Evolutionary conservation across 768 basidiomycete genomes (phyloP).

Genomic region (Cyclocybe cylindracea): DNA sequence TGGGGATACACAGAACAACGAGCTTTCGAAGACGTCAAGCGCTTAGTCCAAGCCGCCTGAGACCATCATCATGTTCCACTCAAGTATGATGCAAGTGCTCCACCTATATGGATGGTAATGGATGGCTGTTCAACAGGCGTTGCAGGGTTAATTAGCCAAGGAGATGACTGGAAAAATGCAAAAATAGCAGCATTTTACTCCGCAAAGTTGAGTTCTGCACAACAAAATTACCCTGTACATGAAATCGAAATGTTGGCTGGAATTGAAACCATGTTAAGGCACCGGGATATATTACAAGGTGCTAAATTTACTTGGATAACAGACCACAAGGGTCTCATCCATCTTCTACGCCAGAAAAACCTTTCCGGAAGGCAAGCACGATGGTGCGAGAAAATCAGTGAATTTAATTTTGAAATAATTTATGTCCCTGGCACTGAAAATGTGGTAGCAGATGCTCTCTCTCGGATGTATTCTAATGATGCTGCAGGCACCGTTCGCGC

Average conservation of each 20-base stretch:
- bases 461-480: slow-evolving; percentile 22
- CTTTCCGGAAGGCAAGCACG: slow-evolving; percentile 31
- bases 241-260: too few species aligned
- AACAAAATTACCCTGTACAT: too few species aligned
- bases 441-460: slow-evolving; percentile 31
- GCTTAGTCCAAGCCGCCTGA: slow-evolving; percentile 11
- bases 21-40: slow-evolving; percentile 38
- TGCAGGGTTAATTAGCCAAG: slow-evolving; percentile 25
- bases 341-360: slow-evolving; percentile 27
- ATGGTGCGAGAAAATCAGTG: slow-evolving; percentile 30
- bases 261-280: too few species aligned
- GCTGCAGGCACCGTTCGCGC: slow-evolving; percentile 16
- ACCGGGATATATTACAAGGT: too few species aligned
- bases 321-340: slow-evolving; percentile 24
- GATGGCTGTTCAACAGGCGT: slow-evolving; percentile 30
- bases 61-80: slow-evolving; percentile 24
- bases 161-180: slow-evolving; percentile 19
- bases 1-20: slow-evolving; percentile 29
- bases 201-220: slow-evolving; percentile 31
- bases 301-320: slow-evolving; percentile 26
- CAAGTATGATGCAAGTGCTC: slow-evolving; percentile 12
- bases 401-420: slow-evolving; percentile 17
- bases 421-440: slow-evolving; percentile 28
- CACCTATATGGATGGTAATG: slow-evolving; percentile 25
- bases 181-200: slow-evolving; percentile 32